phyloP scores from a whole-genome alignment of 768 basidiomycete species.

The Leccinum longicurvipes region DNA sequence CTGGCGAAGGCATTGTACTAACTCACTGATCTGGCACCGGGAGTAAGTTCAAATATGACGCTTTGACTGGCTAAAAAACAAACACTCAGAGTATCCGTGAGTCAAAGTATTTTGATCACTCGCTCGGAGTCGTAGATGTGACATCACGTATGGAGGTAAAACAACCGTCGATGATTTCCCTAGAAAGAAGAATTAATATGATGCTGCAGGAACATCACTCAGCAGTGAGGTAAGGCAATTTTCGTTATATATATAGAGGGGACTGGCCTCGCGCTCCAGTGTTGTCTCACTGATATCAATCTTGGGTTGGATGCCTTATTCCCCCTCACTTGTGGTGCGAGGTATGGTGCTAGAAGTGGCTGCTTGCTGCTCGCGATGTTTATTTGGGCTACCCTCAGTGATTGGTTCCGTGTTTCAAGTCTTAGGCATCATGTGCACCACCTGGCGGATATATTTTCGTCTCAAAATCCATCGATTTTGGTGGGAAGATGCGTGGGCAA shows the following conservation, averaged over 20 bases:
- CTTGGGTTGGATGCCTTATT: neutral
- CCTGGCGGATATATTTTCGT: slow-evolving; percentile 13
- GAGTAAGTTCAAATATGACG: too few species aligned
- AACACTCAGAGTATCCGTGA: too few species aligned
- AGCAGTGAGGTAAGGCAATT: neutral
- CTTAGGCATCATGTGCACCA: slow-evolving; percentile 8
- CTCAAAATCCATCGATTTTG: slow-evolving; percentile 13
- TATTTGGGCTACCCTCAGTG: neutral
- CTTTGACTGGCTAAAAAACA: too few species aligned
- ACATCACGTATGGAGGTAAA: too few species aligned
- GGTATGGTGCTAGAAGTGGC: neutral
- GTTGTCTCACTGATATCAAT: neutral
- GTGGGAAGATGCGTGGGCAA: slow-evolving; percentile 22
- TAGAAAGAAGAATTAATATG: too few species aligned
- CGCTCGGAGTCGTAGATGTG: too few species aligned
- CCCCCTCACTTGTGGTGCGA: neutral
- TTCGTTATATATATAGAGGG: neutral
- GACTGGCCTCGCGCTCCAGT: neutral
- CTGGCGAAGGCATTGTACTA: too few species aligned
- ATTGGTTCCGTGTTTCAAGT: neutral
- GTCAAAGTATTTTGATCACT: too few species aligned
- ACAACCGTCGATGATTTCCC: too few species aligned
- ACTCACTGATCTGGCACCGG: too few species aligned
- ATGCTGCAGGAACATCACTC: neutral
- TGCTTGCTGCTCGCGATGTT: neutral